Percentiles rank a stretch among this genome's conserved stretches.
These are phyloP conservation scores for Sarocladium kiliense DNA, from an alignment of 2,329 filamentous ascomycete species.

Conservation along the genomic window DNA sequence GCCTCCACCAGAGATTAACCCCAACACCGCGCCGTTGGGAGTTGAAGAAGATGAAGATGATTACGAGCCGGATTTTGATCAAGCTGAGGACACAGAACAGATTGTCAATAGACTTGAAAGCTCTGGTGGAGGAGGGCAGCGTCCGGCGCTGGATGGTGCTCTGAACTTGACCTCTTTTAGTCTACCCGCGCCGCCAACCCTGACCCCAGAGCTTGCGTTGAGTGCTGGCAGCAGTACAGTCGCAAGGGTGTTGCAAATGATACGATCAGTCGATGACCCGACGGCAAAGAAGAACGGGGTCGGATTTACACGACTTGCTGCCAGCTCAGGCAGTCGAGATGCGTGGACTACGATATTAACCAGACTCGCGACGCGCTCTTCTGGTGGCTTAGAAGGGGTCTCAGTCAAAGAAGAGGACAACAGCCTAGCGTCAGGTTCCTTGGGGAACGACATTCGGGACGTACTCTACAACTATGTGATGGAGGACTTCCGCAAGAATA, in stretches of 20 bases:
- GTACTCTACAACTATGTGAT: slow-evolving; percentile 79
- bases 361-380: slow-evolving; percentile 75
- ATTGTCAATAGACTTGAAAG: slow-evolving; percentile 69
- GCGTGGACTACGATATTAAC: slow-evolving; percentile 88
- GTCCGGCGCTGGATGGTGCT: slow-evolving; percentile 25
- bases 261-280: slow-evolving; percentile 67
- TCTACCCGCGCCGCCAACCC: slow-evolving; percentile 68
- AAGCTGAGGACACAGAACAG: slow-evolving; percentile 72
- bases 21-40: slow-evolving; percentile 55
- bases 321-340: slow-evolving; percentile 77
- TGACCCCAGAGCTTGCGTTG: slow-evolving; percentile 67
- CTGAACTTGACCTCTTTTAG: slow-evolving; percentile 73
- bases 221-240: slow-evolving; percentile 71
- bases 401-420: slow-evolving; percentile 53
- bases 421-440: slow-evolving; percentile 32
- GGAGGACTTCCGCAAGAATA: slow-evolving; percentile 84
- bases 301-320: slow-evolving; percentile 80
- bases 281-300: slow-evolving; percentile 53
- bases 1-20: slow-evolving; percentile 43
- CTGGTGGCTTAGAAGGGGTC: slow-evolving; percentile 61
- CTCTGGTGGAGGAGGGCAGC: slow-evolving; percentile 26
- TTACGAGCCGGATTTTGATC: slow-evolving; percentile 83
- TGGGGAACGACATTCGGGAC: slow-evolving; percentile 71
- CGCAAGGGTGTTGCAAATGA: slow-evolving; percentile 70
- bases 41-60: slow-evolving; percentile 77